These are phyloP conservation scores for Aspergillus eucalypticola DNA, from an alignment of 2,329 filamentous ascomycete species.

Conservation along the genomic window DNA sequence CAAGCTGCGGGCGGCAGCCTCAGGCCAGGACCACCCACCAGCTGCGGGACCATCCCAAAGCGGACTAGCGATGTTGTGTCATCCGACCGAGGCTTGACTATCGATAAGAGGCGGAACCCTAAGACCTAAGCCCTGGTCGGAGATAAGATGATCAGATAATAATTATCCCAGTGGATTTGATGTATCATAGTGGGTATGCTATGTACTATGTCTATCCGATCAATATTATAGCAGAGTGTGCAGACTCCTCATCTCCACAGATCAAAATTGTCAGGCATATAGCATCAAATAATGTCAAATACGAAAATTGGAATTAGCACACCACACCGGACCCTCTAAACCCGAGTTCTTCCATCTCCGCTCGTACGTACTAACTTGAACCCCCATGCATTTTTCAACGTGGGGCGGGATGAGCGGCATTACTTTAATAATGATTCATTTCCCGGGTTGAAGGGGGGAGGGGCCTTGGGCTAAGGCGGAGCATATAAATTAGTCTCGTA, in stretches of 20 bases:
- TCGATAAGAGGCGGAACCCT: constrained; percentile 25
- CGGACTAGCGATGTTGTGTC: constrained; percentile 3
- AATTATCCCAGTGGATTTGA: no score
- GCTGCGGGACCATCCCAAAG: constrained; percentile 19
- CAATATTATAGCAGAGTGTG: no score
- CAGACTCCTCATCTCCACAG: no score
- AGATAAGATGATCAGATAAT: background rate
- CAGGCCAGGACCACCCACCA: constrained; percentile 6
- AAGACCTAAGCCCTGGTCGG: constrained; percentile 8
- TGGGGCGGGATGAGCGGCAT: background rate
- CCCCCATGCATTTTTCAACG: background rate
- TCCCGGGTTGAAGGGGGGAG: background rate
- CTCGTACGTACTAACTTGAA: no score
- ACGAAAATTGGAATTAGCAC: no score
- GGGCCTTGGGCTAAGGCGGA: no score
- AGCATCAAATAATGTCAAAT: no score
- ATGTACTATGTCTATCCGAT: no score
- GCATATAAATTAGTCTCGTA: no score
- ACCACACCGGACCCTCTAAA: background rate
- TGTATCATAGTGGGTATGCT: no score
- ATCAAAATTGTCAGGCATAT: no score
- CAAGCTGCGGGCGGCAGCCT: constrained; percentile 3
- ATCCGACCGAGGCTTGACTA: constrained; percentile 13
- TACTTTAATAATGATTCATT: background rate
- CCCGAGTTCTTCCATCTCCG: background rate